Conservation (phyloP, 768 basidiomycete genomes). For the Leccinum olivaceopallidum region DNA sequence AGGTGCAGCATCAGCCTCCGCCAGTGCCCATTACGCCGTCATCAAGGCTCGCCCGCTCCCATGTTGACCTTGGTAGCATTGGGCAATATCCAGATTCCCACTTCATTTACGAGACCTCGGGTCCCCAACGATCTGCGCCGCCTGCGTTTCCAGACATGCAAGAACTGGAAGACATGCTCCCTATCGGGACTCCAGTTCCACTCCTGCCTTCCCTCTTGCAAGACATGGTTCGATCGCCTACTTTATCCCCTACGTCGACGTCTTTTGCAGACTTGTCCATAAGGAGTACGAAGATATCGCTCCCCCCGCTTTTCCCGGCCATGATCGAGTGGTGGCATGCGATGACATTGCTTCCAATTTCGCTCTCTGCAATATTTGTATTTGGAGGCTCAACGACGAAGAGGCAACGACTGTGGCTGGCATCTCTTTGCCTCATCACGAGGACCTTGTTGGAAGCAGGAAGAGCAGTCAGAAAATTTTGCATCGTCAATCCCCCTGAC, state of each 20-base stretch:
- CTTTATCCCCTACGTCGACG: constrained; percentile 61
- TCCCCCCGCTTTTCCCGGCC: constrained; percentile 29
- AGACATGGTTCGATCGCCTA: constrained; percentile 71
- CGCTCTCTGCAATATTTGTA: constrained; percentile 61
- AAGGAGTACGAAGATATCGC: constrained; percentile 48
- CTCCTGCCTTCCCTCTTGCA: constrained; percentile 79
- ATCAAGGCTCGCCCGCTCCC: constrained; percentile 46
- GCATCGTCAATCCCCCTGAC: constrained; percentile 30
- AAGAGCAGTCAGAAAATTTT: constrained; percentile 41
- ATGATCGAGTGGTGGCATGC: constrained; percentile 27
- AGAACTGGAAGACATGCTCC: constrained; percentile 23
- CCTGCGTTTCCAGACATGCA: constrained; percentile 34
- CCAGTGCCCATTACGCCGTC: constrained; percentile 40
- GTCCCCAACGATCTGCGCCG: constrained; percentile 39
- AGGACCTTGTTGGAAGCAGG: constrained; percentile 40
- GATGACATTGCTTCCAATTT: constrained; percentile 32
- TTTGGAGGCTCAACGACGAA: constrained; percentile 74
- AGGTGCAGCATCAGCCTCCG: constrained; percentile 42
- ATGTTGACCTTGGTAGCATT: constrained; percentile 42
- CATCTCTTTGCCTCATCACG: constrained; percentile 47
- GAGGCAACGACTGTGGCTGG: constrained; percentile 58
- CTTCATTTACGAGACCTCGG: constrained; percentile 75
- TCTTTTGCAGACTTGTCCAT: constrained; percentile 66
- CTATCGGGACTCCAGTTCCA: constrained; percentile 40
- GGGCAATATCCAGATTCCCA: constrained; percentile 44